Conservation (phyloP, 2,329 filamentous ascomycete genomes). For the Calonectria naviculata region DNA sequence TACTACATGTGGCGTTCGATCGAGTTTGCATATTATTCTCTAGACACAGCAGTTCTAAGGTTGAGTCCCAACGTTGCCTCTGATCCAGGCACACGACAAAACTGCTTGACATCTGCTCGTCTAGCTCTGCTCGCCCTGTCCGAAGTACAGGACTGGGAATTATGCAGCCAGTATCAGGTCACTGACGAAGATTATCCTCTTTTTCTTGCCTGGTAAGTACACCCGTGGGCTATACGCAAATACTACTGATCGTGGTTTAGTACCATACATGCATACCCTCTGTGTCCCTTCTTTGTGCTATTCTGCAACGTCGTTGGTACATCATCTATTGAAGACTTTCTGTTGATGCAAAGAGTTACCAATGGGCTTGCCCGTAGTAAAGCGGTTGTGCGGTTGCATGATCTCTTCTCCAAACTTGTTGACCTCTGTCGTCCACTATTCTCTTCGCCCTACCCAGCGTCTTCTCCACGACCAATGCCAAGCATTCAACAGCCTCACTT, state of each 20-base stretch:
- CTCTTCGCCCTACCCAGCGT: not conserved
- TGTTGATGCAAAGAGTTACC: not conserved
- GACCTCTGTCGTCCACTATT: conserved; percentile 7
- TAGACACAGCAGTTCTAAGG: not conserved
- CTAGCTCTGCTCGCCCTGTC: conserved; percentile 3
- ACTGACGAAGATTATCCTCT: conserved; percentile 5
- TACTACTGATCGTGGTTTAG: not conserved
- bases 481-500: not conserved
- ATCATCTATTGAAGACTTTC: conserved; percentile 1
- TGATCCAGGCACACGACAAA: conserved; percentile 1
- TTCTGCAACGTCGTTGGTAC: conserved; percentile 8
- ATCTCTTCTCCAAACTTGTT: conserved; percentile 11
- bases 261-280: conserved; percentile 5
- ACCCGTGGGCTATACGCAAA: too few species aligned
- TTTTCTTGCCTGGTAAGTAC: conserved; percentile 4
- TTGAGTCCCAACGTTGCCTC: conserved; percentile 3
- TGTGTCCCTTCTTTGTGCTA: conserved; percentile 8
- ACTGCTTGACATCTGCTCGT: conserved; percentile 2
- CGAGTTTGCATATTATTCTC: conserved; percentile 11
- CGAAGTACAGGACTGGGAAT: not conserved
- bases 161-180: not conserved
- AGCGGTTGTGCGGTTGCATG: not conserved
- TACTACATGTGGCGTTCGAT: not conserved
- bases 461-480: not conserved
- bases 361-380: not conserved